phyloP scores from a whole-genome alignment of 2,329 filamentous ascomycete genomes.

The Calonectria hawksworthii region DNA sequence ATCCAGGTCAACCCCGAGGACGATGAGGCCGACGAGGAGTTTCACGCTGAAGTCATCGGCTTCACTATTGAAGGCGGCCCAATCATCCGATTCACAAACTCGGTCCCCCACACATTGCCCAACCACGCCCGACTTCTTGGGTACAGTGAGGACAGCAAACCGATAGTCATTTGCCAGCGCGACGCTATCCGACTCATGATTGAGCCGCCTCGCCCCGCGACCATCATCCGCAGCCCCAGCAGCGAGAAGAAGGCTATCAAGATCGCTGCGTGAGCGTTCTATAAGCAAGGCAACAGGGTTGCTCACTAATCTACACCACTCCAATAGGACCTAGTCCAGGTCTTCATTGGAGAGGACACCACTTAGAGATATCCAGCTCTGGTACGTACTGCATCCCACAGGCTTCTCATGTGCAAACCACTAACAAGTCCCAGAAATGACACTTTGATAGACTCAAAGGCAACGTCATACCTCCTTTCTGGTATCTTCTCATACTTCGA shows the following conservation, averaged over 20 bases:
- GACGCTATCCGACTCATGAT: conserved; percentile 51
- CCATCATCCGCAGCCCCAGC: conserved; percentile 18
- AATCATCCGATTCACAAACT: conserved; percentile 59
- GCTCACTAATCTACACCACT: not conserved
- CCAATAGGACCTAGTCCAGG: not conserved
- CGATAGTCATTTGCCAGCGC: conserved; percentile 56
- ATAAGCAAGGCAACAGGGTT: not conserved
- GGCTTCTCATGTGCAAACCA: not conserved
- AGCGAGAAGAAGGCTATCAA: conserved; percentile 35
- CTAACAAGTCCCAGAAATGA: conserved; percentile 1
- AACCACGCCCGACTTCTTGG: conserved; percentile 55
- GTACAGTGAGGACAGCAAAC: conserved; percentile 49
- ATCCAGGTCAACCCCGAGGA: conserved; percentile 50
- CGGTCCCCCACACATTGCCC: conserved; percentile 48
- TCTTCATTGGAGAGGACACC: not conserved
- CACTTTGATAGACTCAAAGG: conserved; percentile 10
- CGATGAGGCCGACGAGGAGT: conserved; percentile 50
- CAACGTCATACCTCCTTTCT: not conserved
- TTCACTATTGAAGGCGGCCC: conserved; percentile 61
- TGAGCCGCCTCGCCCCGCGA: conserved; percentile 29
- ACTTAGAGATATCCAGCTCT: not conserved
- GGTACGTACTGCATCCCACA: not conserved
- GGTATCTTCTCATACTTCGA: not conserved
- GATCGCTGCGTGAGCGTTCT: not conserved
- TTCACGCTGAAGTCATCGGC: conserved; percentile 56